Percentiles rank a stretch among this genome's conserved stretches.
Conservation (phyloP, 306 rosid species). For the Dryas drummondii region DNA sequence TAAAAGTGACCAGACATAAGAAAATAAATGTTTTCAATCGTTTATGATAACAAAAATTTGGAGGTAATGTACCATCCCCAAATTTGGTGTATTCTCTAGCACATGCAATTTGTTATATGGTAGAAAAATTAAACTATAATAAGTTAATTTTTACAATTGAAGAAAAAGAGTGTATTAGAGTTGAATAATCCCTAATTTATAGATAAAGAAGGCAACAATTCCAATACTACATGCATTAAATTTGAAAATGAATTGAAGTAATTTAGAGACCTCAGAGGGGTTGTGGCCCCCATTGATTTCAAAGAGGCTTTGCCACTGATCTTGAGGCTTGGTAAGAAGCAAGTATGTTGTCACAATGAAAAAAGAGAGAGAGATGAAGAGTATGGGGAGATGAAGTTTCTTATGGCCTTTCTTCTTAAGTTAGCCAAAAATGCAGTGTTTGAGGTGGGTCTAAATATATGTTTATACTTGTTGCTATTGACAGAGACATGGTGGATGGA, state of each 20-base stretch:
- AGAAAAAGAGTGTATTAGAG: not conserved
- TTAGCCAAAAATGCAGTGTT: not conserved
- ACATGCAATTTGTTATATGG: no score
- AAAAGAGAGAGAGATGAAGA: not conserved
- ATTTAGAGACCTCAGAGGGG: not conserved
- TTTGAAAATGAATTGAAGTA: not conserved
- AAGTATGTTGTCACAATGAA: no score
- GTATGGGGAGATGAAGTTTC: conserved; percentile 12
- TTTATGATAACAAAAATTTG: no score
- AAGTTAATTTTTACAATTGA: not conserved
- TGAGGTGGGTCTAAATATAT: not conserved
- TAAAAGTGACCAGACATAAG: no score
- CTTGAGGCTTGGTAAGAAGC: not conserved
- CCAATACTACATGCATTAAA: not conserved
- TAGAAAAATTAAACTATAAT: no score
- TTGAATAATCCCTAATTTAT: not conserved
- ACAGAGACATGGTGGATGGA: conserved; percentile 96
- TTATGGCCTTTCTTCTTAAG: conserved; percentile 21
- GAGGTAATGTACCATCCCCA: no score
- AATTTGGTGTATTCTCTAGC: no score
- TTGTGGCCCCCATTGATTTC: not conserved
- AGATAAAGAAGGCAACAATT: not conserved
- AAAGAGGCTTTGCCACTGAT: not conserved
- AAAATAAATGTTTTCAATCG: no score
- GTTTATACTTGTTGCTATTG: conserved; percentile 12